Evolutionary conservation across 257 asterid genomes (phyloP), one percentile per base, ranked within the genome.

Genomic region (Sherardia arvensis): DNA sequence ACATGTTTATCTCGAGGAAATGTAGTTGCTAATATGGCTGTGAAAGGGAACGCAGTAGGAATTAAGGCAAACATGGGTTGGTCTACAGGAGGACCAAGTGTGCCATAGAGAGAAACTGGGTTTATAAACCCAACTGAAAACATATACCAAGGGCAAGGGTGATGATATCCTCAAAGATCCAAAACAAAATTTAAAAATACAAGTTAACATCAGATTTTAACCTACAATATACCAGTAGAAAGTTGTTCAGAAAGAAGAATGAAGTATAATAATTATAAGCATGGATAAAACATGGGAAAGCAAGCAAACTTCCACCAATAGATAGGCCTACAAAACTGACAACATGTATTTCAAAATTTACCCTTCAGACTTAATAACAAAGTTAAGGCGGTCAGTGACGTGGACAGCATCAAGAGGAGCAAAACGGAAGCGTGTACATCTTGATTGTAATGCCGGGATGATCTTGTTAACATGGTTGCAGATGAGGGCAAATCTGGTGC

Each of bases 371-470:
- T 56, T 79, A 58, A 90, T 84, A 60, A 93, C 99, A 76, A 84
- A 90, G 71, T 79, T 87, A 71, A 90, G 91, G 74, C 99, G 83
- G 81, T 90, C 94, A 15, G 66, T 72, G 58, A 93, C 88, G 65
- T 90, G 91, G 76, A 85, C 74, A 49, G 81, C 83, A 75, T 87
- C 88, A 28, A 93, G 99, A 70, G 99, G 99, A 59, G 99, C 95
- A 85, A 93, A 93, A 59, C 97, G 93, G 75, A 93, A 93, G 23
- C 97, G 85, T 23, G 99, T 93, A 73, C 99, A 93, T 76, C 99
- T 86, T 75, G 99, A 90, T 73, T 93, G 99, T 64, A 93, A 71
- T 56, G 97, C 95, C 51, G 99, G 96, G 74, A 93, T 93, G 56
- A 90, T 66, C 92, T 93, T 93, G 79, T 93, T 93, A 68, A 90